Percentiles rank a stretch among this genome's conserved stretches.
These are phyloP conservation scores for Pelagophyceae sp. DNA, from an alignment of 352 stramenopile species.

Conservation along the genomic window DNA sequence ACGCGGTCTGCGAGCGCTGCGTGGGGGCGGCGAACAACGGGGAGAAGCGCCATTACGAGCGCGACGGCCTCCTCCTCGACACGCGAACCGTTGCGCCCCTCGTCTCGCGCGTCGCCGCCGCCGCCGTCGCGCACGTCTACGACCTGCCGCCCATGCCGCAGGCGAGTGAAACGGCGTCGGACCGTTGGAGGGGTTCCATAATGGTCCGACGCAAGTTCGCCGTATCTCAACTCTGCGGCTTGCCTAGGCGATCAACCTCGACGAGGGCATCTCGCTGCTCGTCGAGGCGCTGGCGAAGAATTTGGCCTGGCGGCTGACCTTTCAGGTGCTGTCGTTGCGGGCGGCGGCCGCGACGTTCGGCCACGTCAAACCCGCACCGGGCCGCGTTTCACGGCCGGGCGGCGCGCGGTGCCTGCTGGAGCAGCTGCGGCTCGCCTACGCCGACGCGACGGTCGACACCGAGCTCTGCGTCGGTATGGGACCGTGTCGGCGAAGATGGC, in stretches of 20 bases:
- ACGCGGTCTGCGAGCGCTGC: background rate
- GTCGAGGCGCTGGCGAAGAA: background rate
- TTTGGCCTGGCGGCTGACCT: background rate
- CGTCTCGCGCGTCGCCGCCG: background rate
- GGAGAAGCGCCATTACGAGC: background rate
- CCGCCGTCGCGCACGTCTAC: background rate
- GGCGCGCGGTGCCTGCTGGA: background rate
- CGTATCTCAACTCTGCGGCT: no score
- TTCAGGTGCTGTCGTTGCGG: background rate
- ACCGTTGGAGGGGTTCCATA: no score
- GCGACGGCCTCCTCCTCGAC: background rate
- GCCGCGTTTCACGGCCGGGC: no score
- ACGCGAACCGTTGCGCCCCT: background rate
- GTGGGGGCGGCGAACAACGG: background rate
- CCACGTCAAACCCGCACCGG: no score
- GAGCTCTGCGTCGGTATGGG: slow-evolving; percentile 9
- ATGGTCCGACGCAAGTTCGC: no score
- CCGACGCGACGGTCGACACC: background rate
- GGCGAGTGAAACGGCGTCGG: no score
- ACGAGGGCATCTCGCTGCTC: background rate
- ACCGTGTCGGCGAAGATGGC: no score
- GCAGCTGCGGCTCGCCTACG: background rate
- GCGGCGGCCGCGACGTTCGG: background rate
- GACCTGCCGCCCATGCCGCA: no score
- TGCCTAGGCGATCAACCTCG: background rate